Percentiles rank a stretch among this genome's conserved stretches.
Evolutionary conservation across 148 eudicot species (phyloP).

Genomic region (Persicaria maculosa): DNA sequence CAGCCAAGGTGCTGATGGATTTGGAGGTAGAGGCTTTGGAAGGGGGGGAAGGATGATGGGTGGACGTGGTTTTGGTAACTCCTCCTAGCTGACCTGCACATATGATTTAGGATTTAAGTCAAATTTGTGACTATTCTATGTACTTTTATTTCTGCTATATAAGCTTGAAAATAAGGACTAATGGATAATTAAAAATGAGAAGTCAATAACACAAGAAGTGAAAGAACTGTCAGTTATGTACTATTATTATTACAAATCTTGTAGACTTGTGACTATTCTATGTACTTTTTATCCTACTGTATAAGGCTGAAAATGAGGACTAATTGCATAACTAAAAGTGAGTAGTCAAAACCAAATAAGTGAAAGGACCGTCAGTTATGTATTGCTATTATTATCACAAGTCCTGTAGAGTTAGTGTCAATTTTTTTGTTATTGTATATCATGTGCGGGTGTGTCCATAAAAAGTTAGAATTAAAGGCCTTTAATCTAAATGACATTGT

Average conservation of each 20-base stretch:
- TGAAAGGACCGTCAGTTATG: not conserved
- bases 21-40: slow-evolving; percentile 84
- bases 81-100: not conserved
- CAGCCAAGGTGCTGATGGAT: slow-evolving; percentile 60
- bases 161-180: not conserved
- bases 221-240: too few relatives aligned
- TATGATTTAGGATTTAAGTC: not conserved
- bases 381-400: not conserved
- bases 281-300: too few relatives aligned
- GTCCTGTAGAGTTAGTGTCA: not conserved
- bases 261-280: too few relatives aligned
- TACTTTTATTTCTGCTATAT: not conserved
- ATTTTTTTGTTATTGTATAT: not conserved
- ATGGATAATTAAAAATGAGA: too few relatives aligned
- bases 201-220: too few relatives aligned
- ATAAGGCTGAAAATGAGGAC: too few relatives aligned
- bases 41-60: slow-evolving; percentile 65
- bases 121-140: not conserved
- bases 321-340: too few relatives aligned
- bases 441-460: not conserved
- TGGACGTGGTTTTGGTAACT: slow-evolving; percentile 76
- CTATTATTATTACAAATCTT: too few relatives aligned
- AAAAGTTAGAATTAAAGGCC: not conserved
- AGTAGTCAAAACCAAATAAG: too few relatives aligned
- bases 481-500: not conserved